Conservation (phyloP, 2,329 filamentous ascomycete genomes). For the Venturia effusa region DNA sequence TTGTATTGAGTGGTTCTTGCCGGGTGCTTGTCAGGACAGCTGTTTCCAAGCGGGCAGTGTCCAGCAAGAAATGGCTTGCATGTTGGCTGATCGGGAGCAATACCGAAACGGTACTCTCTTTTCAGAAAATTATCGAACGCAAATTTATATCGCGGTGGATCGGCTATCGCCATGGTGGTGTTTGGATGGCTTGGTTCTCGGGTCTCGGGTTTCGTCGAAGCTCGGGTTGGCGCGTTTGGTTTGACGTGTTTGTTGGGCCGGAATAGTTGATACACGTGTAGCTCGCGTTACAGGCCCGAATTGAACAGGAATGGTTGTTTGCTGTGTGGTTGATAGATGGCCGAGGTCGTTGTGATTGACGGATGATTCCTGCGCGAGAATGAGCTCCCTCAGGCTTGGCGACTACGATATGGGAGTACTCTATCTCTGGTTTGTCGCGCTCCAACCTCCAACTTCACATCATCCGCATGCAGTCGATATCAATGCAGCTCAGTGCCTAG, state of each 20-base stretch:
- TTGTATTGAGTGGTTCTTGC: conserved; percentile 43
- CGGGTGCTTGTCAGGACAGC: conserved; percentile 74
- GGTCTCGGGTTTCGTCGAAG: neutral
- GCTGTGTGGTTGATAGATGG: neutral
- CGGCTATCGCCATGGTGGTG: neutral
- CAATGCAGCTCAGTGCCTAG: too few species aligned
- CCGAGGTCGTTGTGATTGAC: neutral
- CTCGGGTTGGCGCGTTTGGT: neutral
- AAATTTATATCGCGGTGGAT: conserved; percentile 50
- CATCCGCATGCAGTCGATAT: too few species aligned
- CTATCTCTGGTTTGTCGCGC: too few species aligned
- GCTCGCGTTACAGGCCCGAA: too few species aligned
- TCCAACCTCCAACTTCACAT: too few species aligned
- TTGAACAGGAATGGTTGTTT: neutral
- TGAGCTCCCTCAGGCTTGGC: too few species aligned
- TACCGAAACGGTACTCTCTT: conserved; percentile 71
- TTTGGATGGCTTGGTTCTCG: neutral
- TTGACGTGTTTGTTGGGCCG: neutral
- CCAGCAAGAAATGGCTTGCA: conserved; percentile 81
- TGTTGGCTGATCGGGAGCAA: conserved; percentile 56
- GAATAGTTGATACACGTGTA: neutral
- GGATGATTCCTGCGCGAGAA: neutral
- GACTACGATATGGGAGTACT: too few species aligned
- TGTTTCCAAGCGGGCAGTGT: conserved; percentile 74
- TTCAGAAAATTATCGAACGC: conserved; percentile 79